Evolutionary conservation across 768 basidiomycete species (phyloP).

Genomic region (Rhizopogon roseolus): DNA sequence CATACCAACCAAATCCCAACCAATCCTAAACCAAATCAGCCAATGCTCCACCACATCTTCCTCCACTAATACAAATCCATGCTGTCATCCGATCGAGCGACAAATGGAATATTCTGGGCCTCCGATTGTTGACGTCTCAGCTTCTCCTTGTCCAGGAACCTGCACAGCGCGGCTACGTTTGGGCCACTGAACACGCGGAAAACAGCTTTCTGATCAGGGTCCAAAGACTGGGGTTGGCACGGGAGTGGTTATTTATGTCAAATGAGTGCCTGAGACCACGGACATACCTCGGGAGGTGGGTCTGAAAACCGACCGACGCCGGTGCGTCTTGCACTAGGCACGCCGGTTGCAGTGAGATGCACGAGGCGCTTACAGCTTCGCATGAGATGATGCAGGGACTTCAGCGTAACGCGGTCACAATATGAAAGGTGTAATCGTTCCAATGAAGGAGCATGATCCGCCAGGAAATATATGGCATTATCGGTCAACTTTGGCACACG

Average conservation of each 20-base stretch:
- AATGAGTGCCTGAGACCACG: not conserved
- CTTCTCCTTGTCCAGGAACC: slow-evolving; percentile 71
- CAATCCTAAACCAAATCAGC: not conserved
- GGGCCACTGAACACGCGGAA: slow-evolving; percentile 79
- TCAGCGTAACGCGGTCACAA: slow-evolving; percentile 76
- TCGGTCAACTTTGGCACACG: slow-evolving; percentile 83
- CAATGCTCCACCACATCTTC: not conserved
- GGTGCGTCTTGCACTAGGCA: slow-evolving; percentile 64
- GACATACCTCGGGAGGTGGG: slow-evolving; percentile 53
- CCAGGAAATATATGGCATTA: slow-evolving; percentile 72
- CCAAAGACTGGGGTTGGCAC: slow-evolving; percentile 44
- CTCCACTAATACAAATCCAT: slow-evolving; percentile 50
- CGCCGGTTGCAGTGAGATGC: slow-evolving; percentile 77
- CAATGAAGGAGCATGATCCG: slow-evolving; percentile 62
- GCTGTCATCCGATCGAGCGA: slow-evolving; percentile 58
- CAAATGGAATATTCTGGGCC: slow-evolving; percentile 52
- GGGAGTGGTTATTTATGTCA: not conserved
- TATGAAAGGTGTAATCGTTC: slow-evolving; percentile 85
- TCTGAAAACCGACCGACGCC: slow-evolving; percentile 80
- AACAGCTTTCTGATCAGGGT: slow-evolving; percentile 58
- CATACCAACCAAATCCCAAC: not conserved
- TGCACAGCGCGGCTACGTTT: slow-evolving; percentile 57
- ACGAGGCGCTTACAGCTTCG: slow-evolving; percentile 54
- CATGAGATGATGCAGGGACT: slow-evolving; percentile 68
- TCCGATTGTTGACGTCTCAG: slow-evolving; percentile 54